Evolutionary conservation across 2,329 filamentous ascomycete genomes (phyloP).

Genomic region (Hypomyces perniciosus): DNA sequence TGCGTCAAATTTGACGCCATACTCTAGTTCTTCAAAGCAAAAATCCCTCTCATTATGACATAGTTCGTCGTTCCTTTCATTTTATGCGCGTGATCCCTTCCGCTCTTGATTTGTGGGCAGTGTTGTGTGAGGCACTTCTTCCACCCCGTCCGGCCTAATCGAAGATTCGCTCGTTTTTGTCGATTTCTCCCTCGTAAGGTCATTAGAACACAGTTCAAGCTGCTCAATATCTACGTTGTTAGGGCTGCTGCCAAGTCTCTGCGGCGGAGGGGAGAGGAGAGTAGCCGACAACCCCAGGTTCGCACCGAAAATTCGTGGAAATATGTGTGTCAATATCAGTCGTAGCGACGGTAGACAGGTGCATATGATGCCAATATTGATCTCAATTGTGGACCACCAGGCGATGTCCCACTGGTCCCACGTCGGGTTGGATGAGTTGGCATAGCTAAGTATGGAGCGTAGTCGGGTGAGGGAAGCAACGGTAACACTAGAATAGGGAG

Average conservation of each 20-base stretch:
- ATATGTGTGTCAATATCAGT: slow-evolving; percentile 23
- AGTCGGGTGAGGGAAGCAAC: slow-evolving; percentile 27
- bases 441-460: slow-evolving; percentile 21
- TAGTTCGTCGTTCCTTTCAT: background rate
- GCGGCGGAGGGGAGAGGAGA: background rate
- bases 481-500: slow-evolving; percentile 20
- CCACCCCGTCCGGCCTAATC: background rate
- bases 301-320: slow-evolving; percentile 13
- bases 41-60: background rate
- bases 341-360: slow-evolving; percentile 29
- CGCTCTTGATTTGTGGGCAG: background rate
- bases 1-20: no score
- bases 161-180: slow-evolving; percentile 3
- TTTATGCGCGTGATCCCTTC: background rate
- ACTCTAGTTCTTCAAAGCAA: no score
- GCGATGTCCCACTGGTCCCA: slow-evolving; percentile 26
- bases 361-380: slow-evolving; percentile 32
- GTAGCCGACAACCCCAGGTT: background rate
- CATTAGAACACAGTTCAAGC: slow-evolving; percentile 3
- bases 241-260: background rate
- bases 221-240: slow-evolving; percentile 3
- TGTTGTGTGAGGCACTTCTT: background rate
- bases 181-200: background rate
- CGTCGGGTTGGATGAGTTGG: slow-evolving; percentile 24
- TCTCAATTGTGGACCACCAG: slow-evolving; percentile 30